Percentiles rank a stretch among this genome's conserved stretches.
These are phyloP conservation scores for Candida mesenterica DNA, from an alignment of 1,139 yeast species.

Conservation along the genomic window DNA sequence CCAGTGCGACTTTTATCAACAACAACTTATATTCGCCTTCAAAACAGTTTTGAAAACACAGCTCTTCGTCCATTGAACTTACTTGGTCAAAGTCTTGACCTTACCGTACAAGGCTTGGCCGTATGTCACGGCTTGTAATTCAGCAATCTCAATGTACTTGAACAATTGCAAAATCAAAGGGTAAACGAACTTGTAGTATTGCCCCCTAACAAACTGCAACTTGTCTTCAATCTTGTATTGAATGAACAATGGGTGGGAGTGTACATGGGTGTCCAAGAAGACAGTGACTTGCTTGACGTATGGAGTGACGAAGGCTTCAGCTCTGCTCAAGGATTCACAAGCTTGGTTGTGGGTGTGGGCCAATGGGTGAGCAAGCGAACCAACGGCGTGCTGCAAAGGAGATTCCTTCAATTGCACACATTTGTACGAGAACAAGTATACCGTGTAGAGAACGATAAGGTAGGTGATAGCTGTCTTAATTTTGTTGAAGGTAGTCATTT, in stretches of 20 bases:
- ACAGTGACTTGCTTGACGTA: slow-evolving; percentile 26
- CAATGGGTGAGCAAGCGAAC: slow-evolving; percentile 36
- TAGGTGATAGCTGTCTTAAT: slow-evolving; percentile 30
- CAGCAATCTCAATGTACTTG: slow-evolving; percentile 32
- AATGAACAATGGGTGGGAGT: slow-evolving; percentile 34
- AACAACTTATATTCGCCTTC: too few relatives aligned
- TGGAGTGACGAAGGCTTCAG: slow-evolving; percentile 31
- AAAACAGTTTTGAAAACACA: too few relatives aligned
- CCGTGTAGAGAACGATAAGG: slow-evolving; percentile 32
- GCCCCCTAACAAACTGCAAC: slow-evolving; percentile 18
- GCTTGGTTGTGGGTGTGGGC: slow-evolving; percentile 33
- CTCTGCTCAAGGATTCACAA: slow-evolving; percentile 36
- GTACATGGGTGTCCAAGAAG: slow-evolving; percentile 38
- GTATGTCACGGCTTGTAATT: slow-evolving; percentile 25
- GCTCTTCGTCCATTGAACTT: background rate
- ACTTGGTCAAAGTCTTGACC: slow-evolving; percentile 4
- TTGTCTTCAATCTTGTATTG: slow-evolving; percentile 35
- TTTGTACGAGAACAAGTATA: slow-evolving; percentile 42
- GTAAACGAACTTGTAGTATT: slow-evolving; percentile 22
- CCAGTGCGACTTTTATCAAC: too few relatives aligned
- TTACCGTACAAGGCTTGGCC: slow-evolving; percentile 5
- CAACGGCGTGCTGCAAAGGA: slow-evolving; percentile 28
- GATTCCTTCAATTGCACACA: slow-evolving; percentile 37
- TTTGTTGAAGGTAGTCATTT: slow-evolving; percentile 18
- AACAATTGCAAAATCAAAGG: slow-evolving; percentile 31